Evolutionary conservation across 352 stramenopile genomes (phyloP), one percentile per base, ranked within the genome.

Genomic region (Globisporangium paddicum): DNA sequence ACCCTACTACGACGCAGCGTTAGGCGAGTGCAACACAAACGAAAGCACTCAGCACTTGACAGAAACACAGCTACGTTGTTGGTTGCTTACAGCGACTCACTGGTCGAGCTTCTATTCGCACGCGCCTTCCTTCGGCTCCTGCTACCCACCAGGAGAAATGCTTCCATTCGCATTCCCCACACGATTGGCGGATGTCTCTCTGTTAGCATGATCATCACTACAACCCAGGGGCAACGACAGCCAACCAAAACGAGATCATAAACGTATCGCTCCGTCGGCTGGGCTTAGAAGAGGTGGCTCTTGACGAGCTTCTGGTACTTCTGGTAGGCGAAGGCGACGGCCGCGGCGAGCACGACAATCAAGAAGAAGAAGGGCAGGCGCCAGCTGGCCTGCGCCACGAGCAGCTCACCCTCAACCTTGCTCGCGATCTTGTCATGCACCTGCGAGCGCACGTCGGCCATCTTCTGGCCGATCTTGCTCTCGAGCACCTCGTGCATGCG

Each of bases 271-370:
- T n/a, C n/a, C n/a, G n/a, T n/a, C n/a, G n/a, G n/a, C n/a, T n/a
- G n/a, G n/a, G n/a, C 21, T 45, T 32, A 95, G 59, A 90, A 79
- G 62, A 95, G 65, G 62, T 93, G 86, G 62, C 75, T 90, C 76
- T 93, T 93, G 56, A 90, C 64, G 25, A 95, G 72, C 60, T 90
- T 86, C 69, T 86, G 81, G 74, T 95, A 95, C 75, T 95, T 93
- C 45, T 86, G 76, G 75, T 95, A 95, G 19, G 78, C 79, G 28
- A 89, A 76, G 42, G 73, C 77, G 32, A 88, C 59, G 23, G 63
- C 70, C 9, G 63, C 79, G 1, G 73, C 73, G 25, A 95, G 79
- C 34, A 79, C 64, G 32, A 90, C 56, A 28, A 91, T 52, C 59
- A 95, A 69, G 55, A 92, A 50, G 63, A 93, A 90, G 67, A 95